Base-by-base conservation (phyloP, 2,329 filamentous ascomycete species). In the Penicillium sp. region DNA sequence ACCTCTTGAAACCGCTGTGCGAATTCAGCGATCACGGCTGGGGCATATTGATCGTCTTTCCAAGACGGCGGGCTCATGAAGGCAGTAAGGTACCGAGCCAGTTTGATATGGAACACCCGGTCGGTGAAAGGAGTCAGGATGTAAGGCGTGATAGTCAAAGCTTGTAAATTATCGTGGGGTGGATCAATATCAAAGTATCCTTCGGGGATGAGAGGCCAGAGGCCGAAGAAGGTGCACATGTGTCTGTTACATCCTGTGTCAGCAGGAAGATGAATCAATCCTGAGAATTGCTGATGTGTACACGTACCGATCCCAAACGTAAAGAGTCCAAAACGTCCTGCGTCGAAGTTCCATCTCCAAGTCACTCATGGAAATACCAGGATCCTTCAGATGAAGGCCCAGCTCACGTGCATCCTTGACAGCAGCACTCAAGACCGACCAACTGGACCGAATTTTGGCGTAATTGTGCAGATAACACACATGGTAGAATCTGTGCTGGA, bases 171-270 rank as follows among this genome's bases (percentile, higher is more conserved):
- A 25, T 66, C 62, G 35, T 61, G 52, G 4, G 62, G 64, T 13
- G 51, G 58, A 16, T 66, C 64, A 19, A 65, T 58, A 26, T 66
- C 60, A 14, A 65, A 65, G 25, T 66, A 66, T 25, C 62, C 64
- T 35, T 66, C 62, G 8, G 64, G 64, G 4, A 66, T 66, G 6
- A 66, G 52, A 16, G 64, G 64, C 62, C 64, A 65, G n/a, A 63
- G 55, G 6, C 62, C 62, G 40, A 66, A 63, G 40, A 58, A 60
- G 19, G 57, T 52, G 35, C 58, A 65, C 60, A 65, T 65, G 37
- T 60, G 62, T 25, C 64, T 66, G 26, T 0, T 3, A 33, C 4
- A 26, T 22, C 13, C 7, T 10, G 26, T 16, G 16, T 45, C 40
- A 55, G 52, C 19, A 2, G 33, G 7, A 22, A 13, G 16, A 45